A percentile compares a stretch with the other conserved stretches of the same genome.
Conservation (phyloP, 2,329 filamentous ascomycete genomes). For the Scedosporium dehoogii region DNA sequence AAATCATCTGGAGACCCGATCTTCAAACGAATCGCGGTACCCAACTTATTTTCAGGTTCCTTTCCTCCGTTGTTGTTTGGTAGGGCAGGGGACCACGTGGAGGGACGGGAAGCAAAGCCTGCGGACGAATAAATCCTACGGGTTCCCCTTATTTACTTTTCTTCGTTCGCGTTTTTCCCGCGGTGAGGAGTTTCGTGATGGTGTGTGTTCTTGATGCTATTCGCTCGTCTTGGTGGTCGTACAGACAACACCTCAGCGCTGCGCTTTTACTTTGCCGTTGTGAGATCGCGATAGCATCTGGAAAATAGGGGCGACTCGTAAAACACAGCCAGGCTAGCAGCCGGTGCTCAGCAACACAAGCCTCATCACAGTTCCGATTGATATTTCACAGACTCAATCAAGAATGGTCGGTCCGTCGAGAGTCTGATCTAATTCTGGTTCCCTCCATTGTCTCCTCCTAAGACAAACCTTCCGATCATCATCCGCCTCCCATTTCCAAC, state of each 20-base stretch:
- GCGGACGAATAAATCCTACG: not conserved
- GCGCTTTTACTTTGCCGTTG: not conserved
- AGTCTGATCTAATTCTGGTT: too few species aligned
- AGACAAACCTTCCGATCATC: too few species aligned
- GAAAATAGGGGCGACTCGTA: not conserved
- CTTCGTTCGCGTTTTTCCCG: not conserved
- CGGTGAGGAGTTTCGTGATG: not conserved
- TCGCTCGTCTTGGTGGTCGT: too few species aligned
- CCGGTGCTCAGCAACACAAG: too few species aligned
- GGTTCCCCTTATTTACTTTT: not conserved
- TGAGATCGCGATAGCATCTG: not conserved
- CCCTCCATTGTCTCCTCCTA: too few species aligned
- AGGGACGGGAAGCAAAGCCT: slow-evolving; percentile 5
- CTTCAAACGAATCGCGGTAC: not conserved
- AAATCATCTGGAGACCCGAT: not conserved
- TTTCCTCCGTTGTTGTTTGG: too few species aligned
- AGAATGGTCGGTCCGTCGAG: too few species aligned
- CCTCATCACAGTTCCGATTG: too few species aligned
- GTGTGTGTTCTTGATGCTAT: not conserved
- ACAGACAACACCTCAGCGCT: not conserved
- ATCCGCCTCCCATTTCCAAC: too few species aligned
- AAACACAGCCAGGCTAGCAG: too few species aligned
- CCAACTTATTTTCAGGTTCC: not conserved
- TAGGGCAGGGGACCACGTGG: not conserved
- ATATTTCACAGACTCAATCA: too few species aligned